Conservation (phyloP, 257 asterid species). For the Solanum pinnatisectum region DNA sequence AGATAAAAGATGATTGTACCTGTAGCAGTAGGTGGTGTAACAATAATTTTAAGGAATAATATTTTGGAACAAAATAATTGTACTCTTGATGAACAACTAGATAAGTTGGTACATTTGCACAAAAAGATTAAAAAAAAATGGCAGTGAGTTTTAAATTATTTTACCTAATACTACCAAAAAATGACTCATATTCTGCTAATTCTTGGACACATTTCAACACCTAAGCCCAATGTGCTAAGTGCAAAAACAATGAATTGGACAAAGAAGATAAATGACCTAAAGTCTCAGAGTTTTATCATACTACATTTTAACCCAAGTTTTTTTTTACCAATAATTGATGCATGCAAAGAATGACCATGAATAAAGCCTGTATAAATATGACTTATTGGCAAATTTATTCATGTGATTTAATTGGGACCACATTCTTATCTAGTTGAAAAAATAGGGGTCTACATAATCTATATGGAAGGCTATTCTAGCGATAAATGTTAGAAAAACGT, state of each 20-base stretch:
- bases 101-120: neutral
- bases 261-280: neutral
- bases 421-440: neutral
- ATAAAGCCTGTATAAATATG: neutral
- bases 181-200: neutral
- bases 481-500: neutral
- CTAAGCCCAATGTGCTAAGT: neutral
- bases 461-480: neutral
- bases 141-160: neutral
- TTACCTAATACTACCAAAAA: neutral
- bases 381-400: neutral
- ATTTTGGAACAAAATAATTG: neutral
- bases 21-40: neutral
- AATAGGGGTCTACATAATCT: neutral
- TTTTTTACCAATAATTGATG: neutral
- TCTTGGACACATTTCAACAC: neutral
- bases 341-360: neutral
- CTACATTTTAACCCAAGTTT: neutral
- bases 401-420: neutral
- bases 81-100: neutral
- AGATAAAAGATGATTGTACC: neutral
- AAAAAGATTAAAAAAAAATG: neutral
- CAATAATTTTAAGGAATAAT: neutral
- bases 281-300: neutral
- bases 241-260: neutral